Base-by-base conservation (phyloP, 2,329 filamentous ascomycete genomes). In the Epichloe brachyelytri region DNA sequence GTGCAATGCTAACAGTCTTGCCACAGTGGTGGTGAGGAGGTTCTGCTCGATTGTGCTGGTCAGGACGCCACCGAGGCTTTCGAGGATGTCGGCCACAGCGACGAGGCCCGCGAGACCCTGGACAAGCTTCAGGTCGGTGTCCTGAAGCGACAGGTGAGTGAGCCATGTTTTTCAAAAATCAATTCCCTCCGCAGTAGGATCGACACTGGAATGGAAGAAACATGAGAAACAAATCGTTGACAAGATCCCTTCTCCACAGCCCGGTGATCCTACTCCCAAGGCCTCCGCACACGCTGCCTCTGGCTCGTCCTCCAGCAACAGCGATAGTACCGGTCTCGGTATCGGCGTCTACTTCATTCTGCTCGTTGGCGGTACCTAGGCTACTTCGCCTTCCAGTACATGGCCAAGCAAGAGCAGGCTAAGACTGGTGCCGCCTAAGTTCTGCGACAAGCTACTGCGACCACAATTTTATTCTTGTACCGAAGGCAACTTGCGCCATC, bases 51-150 rank as follows among this genome's bases (percentile, higher is more conserved):
- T 61, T 90, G 97, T 57, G 93, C 78, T 64, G 93, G 93, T 60
- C 90, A 95, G 74, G 93, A 98, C 71, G 86, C 87, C 63, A 95
- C 91, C 62, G 93, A 97, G 74, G 91, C 93, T 55, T 98, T 98
- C 68, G 93, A 98, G 76, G 93, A 98, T 72, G 93, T 98, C 64
- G 93, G 93, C 66, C 93, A 98, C 85, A 94, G 87, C 63, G 93
- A 98, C 71, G 93, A 98, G 78, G 93, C 93, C 59, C 85, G 93
- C 59, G 91, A 97, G 76, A 91, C 95, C 59, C 82, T 98, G 52
- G 82, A 85, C 34, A 80, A 81, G 63, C 75, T 95, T 58, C 71
- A 82, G 49, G 78, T 93, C 59, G 90, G 88, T 58, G 76, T 66
- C 38, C 71, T 96, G 68, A 94, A 95, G 82, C 80, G 88, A 69